Evolutionary conservation across 768 basidiomycete species (phyloP), one percentile per base, ranked within the genome.

Genomic region (Clavulina sp.): DNA sequence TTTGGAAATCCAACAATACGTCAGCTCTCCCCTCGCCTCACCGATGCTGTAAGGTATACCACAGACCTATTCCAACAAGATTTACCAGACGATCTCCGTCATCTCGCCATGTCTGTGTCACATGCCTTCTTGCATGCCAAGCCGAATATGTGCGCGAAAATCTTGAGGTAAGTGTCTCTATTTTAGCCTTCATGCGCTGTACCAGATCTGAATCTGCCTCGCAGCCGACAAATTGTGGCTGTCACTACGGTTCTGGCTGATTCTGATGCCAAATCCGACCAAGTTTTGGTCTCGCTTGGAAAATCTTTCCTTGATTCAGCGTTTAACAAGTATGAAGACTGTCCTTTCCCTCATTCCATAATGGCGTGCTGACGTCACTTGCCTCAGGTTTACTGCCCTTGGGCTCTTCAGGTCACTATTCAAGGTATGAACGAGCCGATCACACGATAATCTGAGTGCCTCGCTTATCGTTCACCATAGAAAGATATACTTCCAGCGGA

Each of bases 81-180:
- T 34, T 63, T 79, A 47, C 78, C 74, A 59, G 77, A 80, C 49
- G 83, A 85, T 58, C 57, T 81, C 28, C 75, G 79, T 5, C 80
- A 81, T 55, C 64, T 84, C 5, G 70, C 76, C 18, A 61, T 86
- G 41, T 76, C 79, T 2, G 70, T 73, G 5, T 68, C 72, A 19
- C 78, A 80, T 52, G 73, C 75, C 3, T 80, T 77, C 54, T 71
- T 83, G 53, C 78, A 75, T 56, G 66, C 71, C 55, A 81, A 76
- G 66, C 70, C 75, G 31, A 62, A 65, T 5, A 65, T 75, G 33
- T 69, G 74, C 51, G 73, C 76, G 24, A 66, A 70, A 36, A 67
- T 77, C 52, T 62, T 81, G 18, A 69, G 72, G 79, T 77, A 59
- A 49, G 74, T 24, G 9, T 64, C n/a, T 28, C 40, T 24, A 47